phyloP scores from a whole-genome alignment of 2,329 filamentous ascomycete species.

The Rhexocercosporidium sp. region DNA sequence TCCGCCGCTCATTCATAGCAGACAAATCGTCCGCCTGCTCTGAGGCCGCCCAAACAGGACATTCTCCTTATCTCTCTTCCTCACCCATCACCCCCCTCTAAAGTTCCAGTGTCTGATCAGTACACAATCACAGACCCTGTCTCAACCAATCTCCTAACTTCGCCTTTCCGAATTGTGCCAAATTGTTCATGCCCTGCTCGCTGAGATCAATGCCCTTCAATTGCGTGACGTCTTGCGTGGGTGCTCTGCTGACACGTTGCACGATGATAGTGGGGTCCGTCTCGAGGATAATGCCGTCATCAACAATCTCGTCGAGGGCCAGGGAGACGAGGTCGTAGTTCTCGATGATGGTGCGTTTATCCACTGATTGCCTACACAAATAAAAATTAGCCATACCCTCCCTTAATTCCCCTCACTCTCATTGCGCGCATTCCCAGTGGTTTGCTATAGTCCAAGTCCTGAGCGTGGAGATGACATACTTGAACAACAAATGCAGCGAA shows the following conservation, averaged over 20 bases:
- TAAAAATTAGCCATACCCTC: background rate
- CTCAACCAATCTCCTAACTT: conserved; percentile 90
- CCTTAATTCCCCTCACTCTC: background rate
- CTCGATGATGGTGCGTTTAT: conserved; percentile 97
- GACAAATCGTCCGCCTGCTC: background rate
- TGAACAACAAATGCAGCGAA: conserved; percentile 87
- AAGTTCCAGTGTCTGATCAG: background rate
- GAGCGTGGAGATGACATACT: conserved; percentile 60
- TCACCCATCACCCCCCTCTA: background rate
- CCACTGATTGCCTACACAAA: conserved; percentile 78
- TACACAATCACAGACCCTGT: conserved; percentile 69
- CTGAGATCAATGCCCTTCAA: conserved; percentile 94
- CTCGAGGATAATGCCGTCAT: conserved; percentile 96
- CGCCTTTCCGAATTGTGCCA: conserved; percentile 91
- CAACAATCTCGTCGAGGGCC: conserved; percentile 92
- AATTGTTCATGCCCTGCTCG: conserved; percentile 92
- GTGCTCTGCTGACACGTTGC: conserved; percentile 89
- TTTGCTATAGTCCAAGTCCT: background rate
- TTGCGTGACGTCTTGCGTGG: conserved; percentile 83
- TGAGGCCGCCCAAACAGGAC: background rate
- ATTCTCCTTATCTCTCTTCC: background rate
- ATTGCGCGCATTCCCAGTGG: background rate
- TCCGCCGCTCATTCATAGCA: background rate
- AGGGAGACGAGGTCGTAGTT: conserved; percentile 97
- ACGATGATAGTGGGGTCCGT: conserved; percentile 95